Evolutionary conservation across 257 asterid species (phyloP).

Genomic region (Hygrophila difformis): DNA sequence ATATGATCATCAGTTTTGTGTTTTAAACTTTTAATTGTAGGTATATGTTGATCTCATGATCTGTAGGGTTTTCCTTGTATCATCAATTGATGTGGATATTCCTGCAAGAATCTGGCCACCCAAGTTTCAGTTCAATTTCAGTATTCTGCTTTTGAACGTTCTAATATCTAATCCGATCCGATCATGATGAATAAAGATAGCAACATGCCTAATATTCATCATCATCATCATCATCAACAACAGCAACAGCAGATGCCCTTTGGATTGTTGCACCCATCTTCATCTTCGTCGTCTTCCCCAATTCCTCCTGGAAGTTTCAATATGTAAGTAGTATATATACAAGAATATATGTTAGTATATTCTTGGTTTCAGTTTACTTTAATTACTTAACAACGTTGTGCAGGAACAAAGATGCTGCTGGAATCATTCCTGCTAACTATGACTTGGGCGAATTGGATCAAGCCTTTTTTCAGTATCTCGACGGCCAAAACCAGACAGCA

Average conservation of each 20-base stretch:
- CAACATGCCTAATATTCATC: not conserved
- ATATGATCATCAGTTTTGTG: too few relatives aligned
- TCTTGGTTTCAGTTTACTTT: not conserved
- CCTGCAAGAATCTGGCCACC: too few relatives aligned
- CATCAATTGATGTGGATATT: too few relatives aligned
- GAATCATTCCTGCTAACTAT: too few relatives aligned
- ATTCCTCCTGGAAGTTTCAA: conserved; percentile 26
- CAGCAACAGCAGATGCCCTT: conserved; percentile 39
- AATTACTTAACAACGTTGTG: not conserved
- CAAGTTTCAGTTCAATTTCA: too few relatives aligned
- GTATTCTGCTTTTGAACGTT: too few relatives aligned
- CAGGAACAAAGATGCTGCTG: conserved; percentile 51
- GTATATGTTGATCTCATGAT: too few relatives aligned
- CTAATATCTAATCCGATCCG: not conserved
- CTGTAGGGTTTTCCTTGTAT: too few relatives aligned
- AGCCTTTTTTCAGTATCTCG: conserved; percentile 61
- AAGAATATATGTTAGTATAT: too few relatives aligned
- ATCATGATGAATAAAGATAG: conserved; percentile 5
- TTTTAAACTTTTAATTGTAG: too few relatives aligned
- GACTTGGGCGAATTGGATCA: conserved; percentile 84
- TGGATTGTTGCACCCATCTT: conserved; percentile 42
- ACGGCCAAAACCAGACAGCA: conserved; percentile 51
- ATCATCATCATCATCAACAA: conserved; percentile 18
- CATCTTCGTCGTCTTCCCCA: conserved; percentile 28
- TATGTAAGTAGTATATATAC: conserved; percentile 24